Percentiles rank a stretch among this genome's conserved stretches.
Evolutionary conservation across 1,284 basidiomycete species (phyloP).

Genomic region (Neonothopanus nambi): DNA sequence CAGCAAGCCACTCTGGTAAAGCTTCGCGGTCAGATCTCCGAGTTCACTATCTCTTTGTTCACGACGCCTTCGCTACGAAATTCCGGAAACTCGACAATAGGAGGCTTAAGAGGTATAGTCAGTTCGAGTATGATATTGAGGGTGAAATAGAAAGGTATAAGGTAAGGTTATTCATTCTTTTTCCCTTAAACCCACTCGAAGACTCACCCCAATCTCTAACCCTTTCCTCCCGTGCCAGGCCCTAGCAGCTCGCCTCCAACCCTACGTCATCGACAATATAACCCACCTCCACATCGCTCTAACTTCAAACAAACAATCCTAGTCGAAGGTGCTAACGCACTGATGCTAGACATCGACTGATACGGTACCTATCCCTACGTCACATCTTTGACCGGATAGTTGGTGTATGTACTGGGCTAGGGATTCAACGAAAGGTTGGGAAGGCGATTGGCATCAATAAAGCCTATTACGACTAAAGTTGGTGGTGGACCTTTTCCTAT

Average conservation of each 20-base stretch:
- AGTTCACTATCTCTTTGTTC: constrained; percentile 95
- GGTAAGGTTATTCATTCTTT: too few relatives aligned
- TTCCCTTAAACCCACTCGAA: too few relatives aligned
- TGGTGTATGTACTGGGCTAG: constrained; percentile 95
- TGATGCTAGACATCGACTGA: too few relatives aligned
- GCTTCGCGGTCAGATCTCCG: constrained; percentile 95
- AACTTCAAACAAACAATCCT: too few relatives aligned
- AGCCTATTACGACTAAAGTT: constrained; percentile 96
- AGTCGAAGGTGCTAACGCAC: too few relatives aligned
- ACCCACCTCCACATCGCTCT: too few relatives aligned
- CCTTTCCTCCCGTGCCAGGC: too few relatives aligned
- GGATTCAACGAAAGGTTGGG: constrained; percentile 90
- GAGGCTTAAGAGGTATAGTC: constrained; percentile 95
- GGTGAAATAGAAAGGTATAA: constrained; percentile 93
- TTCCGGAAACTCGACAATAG: constrained; percentile 97
- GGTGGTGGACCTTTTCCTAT: constrained; percentile 98
- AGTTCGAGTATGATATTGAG: constrained; percentile 99
- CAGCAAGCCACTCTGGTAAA: constrained; percentile 97
- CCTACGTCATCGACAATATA: too few relatives aligned
- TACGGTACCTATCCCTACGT: constrained; percentile 98
- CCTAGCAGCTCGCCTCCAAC: too few relatives aligned
- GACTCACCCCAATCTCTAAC: too few relatives aligned
- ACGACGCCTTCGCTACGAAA: constrained; percentile 83
- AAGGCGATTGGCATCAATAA: constrained; percentile 92
- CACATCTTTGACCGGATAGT: constrained; percentile 93